These are phyloP conservation scores for Nicotiana undulata DNA, from an alignment of 257 asterid species.

Conservation along the genomic window DNA sequence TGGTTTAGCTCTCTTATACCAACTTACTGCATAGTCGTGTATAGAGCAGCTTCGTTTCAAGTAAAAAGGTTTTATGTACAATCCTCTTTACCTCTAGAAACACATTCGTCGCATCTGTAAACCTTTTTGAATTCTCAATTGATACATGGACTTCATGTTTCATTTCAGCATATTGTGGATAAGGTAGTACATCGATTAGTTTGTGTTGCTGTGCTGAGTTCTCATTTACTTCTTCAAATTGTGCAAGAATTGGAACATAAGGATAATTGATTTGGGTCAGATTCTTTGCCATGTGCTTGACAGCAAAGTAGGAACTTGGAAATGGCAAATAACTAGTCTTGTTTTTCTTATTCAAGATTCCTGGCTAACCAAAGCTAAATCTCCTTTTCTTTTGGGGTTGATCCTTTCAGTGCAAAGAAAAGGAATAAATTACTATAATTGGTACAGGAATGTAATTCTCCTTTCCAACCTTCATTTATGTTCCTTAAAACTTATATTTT, in stretches of 20 bases:
- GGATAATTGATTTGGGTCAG: background rate
- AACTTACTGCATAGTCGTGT: background rate
- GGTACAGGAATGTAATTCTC: too few relatives aligned
- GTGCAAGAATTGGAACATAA: background rate
- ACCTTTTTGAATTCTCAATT: background rate
- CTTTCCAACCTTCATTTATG: too few relatives aligned
- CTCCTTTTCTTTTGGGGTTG: background rate
- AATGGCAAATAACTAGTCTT: background rate
- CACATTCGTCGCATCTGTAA: background rate
- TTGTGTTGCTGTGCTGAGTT: background rate
- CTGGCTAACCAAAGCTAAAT: background rate
- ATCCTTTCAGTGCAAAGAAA: background rate
- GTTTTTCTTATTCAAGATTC: background rate
- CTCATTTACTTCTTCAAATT: background rate
- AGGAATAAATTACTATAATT: too few relatives aligned
- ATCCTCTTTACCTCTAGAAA: background rate
- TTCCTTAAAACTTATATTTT: too few relatives aligned
- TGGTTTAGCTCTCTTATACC: conserved; percentile 7
- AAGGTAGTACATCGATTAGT: background rate
- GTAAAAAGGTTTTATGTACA: background rate
- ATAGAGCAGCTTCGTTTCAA: conserved; percentile 7
- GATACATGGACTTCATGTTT: background rate
- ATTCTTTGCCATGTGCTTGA: background rate
- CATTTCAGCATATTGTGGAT: background rate
- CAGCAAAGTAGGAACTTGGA: background rate